phyloP scores from a whole-genome alignment of 495 filamentous ascomycete species.

The Trypethelium eluteriae region DNA sequence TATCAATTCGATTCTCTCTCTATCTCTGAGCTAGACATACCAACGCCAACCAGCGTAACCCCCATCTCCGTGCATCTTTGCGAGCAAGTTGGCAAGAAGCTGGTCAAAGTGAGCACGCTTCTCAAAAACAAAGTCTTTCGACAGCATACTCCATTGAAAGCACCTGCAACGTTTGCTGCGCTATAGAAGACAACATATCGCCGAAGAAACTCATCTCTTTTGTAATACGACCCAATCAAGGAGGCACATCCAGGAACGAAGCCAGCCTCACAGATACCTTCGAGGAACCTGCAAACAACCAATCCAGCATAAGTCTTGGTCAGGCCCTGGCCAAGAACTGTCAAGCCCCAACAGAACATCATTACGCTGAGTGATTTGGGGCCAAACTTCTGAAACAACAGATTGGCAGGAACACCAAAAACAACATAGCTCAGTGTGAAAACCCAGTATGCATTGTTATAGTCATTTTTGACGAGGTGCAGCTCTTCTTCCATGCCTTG shows the following conservation, averaged over 20 bases:
- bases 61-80: conserved; percentile 12
- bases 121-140: background rate
- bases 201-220: conserved; percentile 21
- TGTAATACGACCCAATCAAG: conserved; percentile 26
- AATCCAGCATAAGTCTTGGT: conserved; percentile 20
- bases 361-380: conserved; percentile 12
- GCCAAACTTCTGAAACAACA: conserved; percentile 6
- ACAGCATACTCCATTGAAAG: conserved; percentile 12
- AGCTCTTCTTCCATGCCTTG: conserved; percentile 14
- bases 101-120: background rate
- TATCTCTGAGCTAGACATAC: background rate
- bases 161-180: conserved; percentile 15
- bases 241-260: conserved; percentile 24
- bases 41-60: conserved; percentile 12
- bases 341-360: conserved; percentile 20
- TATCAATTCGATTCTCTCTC: background rate
- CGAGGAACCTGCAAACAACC: conserved; percentile 21
- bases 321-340: conserved; percentile 23
- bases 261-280: conserved; percentile 21
- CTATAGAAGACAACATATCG: conserved; percentile 16
- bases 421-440: conserved; percentile 13
- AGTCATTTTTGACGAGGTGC: conserved; percentile 11
- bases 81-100: conserved; percentile 7
- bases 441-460: conserved; percentile 12
- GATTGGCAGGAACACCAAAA: conserved; percentile 15